Evolutionary conservation across 192 early-diverging fungal species (phyloP), one percentile per base, ranked within the genome.

Genomic region (Coemansia sp.): DNA sequence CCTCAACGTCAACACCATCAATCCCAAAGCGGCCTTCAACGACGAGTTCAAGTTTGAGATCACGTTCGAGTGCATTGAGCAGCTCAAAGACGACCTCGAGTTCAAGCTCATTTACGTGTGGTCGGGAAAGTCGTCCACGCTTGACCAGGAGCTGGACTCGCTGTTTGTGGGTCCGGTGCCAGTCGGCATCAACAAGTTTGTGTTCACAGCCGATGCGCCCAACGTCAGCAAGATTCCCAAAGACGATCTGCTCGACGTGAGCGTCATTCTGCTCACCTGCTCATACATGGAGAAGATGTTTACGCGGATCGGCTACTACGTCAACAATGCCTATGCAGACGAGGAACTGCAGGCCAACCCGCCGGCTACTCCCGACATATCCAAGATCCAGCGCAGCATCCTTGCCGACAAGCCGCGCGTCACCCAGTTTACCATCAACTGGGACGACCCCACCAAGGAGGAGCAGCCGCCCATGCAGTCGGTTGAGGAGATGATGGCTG

Each of bases 51-150:
- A 87, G 60, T 91, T 99, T 62, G 93, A 97, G 75, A 95, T 99
- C 42, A 99, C 93, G 7, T 96, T 99, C 70, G 96, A 99, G 65
- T 94, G 94, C 72, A 84, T 93, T 40, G 81, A 88, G 11, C 83
- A 84, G 52, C 81, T 99, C 4, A 62, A 88, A 56, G 90, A 93
- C 66, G 94, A 99, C 80, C 77, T 99, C 28, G 96, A 99, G 75
- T 99, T 95, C 86, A 96, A 96, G 80, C 85, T 93, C 49, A 83
- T 99, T 31, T 97, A 97, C 60, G 94, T 97, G 14, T 92, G 93
- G 18, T 91, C 90, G 7, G 85, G 91, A 2, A 88, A 96, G 61
- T 86, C 83, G 59, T 84, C 83, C 37, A 76, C 83, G 20, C 59
- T 70, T 18, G 96, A 99, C 75, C 96, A 97, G 71, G 90, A 87